phyloP scores from a whole-genome alignment of 768 basidiomycete genomes.

The Boletus vermiculosoides region DNA sequence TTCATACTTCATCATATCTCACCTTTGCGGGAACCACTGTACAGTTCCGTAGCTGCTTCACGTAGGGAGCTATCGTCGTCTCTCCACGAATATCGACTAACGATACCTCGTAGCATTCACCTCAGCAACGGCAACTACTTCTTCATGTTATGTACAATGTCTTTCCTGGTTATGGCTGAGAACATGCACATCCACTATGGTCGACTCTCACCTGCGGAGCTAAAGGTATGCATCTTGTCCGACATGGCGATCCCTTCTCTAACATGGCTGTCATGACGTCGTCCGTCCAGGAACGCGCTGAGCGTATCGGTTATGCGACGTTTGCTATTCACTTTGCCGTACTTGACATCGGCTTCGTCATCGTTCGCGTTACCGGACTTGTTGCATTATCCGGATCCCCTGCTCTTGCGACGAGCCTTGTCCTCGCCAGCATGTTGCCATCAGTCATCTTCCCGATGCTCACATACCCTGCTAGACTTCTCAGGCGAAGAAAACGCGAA shows the following conservation, averaged over 20 bases:
- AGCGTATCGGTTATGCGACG: constrained; percentile 11
- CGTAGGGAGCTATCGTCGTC: neutral
- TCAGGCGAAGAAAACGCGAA: neutral
- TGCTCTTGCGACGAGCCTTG: constrained; percentile 10
- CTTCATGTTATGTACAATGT: constrained; percentile 13
- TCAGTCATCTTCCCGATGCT: constrained; percentile 4
- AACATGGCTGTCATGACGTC: neutral
- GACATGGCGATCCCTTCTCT: neutral
- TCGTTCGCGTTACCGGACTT: constrained; percentile 19
- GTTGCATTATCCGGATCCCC: constrained; percentile 12
- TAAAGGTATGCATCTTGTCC: constrained; percentile 20
- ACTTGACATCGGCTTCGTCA: constrained; percentile 21
- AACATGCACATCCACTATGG: constrained; percentile 18
- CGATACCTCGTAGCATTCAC: constrained; percentile 16
- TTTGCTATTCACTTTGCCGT: constrained; percentile 17
- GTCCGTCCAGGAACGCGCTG: constrained; percentile 8
- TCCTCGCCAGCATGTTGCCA: constrained; percentile 11
- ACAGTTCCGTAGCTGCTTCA: constrained; percentile 11
- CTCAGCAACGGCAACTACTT: constrained; percentile 5
- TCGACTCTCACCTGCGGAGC: constrained; percentile 21
- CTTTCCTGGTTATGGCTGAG: constrained; percentile 21
- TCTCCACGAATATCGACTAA: neutral
- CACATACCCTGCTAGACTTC: neutral
- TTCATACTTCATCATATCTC: neutral
- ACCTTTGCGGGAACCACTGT: neutral